Evolutionary conservation across 1,139 yeast species (phyloP).

Genomic region (Yamadazyma membranifaciens): DNA sequence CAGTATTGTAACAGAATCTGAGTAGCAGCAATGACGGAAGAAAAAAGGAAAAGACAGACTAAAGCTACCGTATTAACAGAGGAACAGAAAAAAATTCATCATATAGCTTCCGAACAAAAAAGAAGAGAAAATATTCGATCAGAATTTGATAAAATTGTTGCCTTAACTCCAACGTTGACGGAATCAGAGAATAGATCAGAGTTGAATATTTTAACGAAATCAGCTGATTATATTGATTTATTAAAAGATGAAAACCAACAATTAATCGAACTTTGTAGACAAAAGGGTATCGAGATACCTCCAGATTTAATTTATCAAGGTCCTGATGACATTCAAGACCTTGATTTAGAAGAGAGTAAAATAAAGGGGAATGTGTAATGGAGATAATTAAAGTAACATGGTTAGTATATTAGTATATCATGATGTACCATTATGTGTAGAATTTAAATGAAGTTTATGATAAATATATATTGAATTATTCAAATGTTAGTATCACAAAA

Average conservation of each 20-base stretch:
- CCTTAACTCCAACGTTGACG: constrained; percentile 40
- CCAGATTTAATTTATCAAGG: constrained; percentile 38
- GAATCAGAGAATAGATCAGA: constrained; percentile 47
- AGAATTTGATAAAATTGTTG: constrained; percentile 45
- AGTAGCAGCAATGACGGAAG: constrained; percentile 4
- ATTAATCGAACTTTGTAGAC: constrained; percentile 33
- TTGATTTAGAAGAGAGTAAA: constrained; percentile 12
- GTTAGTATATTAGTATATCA: not conserved
- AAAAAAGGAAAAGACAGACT: constrained; percentile 19
- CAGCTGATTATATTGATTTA: constrained; percentile 46
- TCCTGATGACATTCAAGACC: constrained; percentile 26
- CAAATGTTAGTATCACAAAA: constrained; percentile 22
- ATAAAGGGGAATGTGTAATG: constrained; percentile 5
- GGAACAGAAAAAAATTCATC: constrained; percentile 51
- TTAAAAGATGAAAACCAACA: constrained; percentile 39
- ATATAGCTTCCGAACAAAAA: constrained; percentile 51
- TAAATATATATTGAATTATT: constrained; percentile 8
- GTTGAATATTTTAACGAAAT: constrained; percentile 42
- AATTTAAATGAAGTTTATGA: too few relatives aligned
- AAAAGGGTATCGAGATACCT: constrained; percentile 39
- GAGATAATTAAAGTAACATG: not conserved
- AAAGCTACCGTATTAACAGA: constrained; percentile 38
- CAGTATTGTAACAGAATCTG: too few relatives aligned
- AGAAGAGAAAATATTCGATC: constrained; percentile 47
- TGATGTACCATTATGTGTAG: not conserved